phyloP scores from a whole-genome alignment of 306 rosid species.

The Pyrus bretschneideri region DNA sequence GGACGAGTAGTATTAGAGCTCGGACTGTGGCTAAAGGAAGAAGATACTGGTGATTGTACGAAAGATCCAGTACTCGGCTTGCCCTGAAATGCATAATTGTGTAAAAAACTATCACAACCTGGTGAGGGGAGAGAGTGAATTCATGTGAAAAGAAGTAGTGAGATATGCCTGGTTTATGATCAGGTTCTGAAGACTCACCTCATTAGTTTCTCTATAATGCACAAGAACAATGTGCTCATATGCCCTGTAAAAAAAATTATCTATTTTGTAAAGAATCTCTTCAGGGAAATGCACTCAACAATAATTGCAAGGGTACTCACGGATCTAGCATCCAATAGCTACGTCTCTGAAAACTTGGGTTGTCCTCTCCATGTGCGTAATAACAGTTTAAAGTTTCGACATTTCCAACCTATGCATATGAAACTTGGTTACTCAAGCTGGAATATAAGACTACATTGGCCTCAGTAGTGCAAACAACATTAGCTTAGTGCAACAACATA shows the following conservation, averaged over 20 bases:
- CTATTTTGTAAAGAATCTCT: slow-evolving; percentile 1
- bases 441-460: slow-evolving; percentile 9
- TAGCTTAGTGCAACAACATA: not conserved
- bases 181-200: slow-evolving; percentile 49
- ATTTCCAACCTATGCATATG: slow-evolving; percentile 70
- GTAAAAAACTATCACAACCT: not conserved
- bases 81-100: slow-evolving; percentile 47
- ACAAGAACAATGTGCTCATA: slow-evolving; percentile 91
- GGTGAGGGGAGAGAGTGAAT: not conserved
- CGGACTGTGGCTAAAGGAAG: slow-evolving; percentile 40
- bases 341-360: slow-evolving; percentile 83
- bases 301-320: slow-evolving; percentile 50
- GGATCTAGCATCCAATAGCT: slow-evolving; percentile 95
- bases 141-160: not conserved
- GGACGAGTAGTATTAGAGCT: slow-evolving; percentile 32
- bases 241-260: slow-evolving; percentile 50
- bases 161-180: slow-evolving; percentile 14
- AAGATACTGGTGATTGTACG: slow-evolving; percentile 45
- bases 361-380: slow-evolving; percentile 94
- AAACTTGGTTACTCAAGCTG: slow-evolving; percentile 21
- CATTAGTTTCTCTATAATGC: slow-evolving; percentile 77
- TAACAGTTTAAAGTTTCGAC: slow-evolving; percentile 84
- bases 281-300: slow-evolving; percentile 4
- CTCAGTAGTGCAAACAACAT: not conserved
- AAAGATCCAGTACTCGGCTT: slow-evolving; percentile 39